Base-by-base conservation (phyloP, 2,329 filamentous ascomycete species). In the Truncatella angustata region DNA sequence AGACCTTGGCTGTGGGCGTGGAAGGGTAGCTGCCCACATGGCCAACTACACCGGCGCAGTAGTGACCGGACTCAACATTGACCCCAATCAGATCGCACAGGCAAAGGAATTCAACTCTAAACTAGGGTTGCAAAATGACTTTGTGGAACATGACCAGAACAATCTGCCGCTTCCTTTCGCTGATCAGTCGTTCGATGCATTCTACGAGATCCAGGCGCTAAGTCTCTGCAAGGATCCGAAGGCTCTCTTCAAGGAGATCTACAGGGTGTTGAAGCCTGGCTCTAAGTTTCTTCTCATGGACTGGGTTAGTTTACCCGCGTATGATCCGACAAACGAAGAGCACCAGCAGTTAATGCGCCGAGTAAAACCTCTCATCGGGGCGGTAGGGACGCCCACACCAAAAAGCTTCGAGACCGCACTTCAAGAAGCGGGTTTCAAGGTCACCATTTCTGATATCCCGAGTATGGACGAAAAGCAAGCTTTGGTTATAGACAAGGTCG, bases 161-260 rank as follows among this genome's bases (percentile, higher is more conserved):
- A 66, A 68, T 39, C 69, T 80, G 28, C 77, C 78, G 1, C 68
- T 81, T 1, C 78, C 77, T 2, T 80, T 81, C 51, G 71, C 63
- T 12, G 72, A 80, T 55, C 64, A 62, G 23, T 70, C 67, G 37
- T 79, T 81, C 59, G 77, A 81, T 52, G 76, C 71, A 26, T 79
- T 80, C 54, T 81, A 75, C 71, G 79, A 74, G 76, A 85, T 73
- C 74, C 85, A 72, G 72, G 84, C 68, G 51, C 77, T 72, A 61
- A 83, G 72, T 69, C 75, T 73, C 26, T 79, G 75, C 69, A 77
- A 76, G 54, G 75, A 80, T 49, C 67, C 75, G 2, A 59, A 67
- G 3, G 64, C 68, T 6, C 67, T 79, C 10, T 79, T 79, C 65
- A 64, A 63, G 45, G 78, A 81, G 61, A 65, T 80, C 49, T 73